phyloP scores from a whole-genome alignment of 176 grass and related monocot species.

The Musa troglodytarum region DNA sequence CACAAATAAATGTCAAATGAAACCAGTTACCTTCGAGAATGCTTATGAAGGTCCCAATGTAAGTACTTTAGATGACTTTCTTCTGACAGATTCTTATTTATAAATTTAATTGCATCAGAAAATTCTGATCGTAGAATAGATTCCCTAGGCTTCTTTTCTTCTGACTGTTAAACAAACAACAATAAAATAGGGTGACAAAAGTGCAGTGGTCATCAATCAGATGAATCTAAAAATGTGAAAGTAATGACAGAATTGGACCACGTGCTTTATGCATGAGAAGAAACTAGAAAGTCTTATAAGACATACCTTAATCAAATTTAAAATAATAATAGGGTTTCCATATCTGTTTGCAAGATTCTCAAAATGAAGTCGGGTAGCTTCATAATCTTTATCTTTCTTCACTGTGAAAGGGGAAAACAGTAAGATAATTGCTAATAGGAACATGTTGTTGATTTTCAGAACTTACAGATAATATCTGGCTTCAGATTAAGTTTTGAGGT shows the following conservation, averaged over 20 bases:
- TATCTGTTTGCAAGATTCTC: slow-evolving; percentile 77
- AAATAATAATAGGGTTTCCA: slow-evolving; percentile 82
- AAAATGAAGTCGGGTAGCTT: slow-evolving; percentile 83
- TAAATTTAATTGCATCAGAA: slow-evolving; percentile 53
- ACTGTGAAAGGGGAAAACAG: slow-evolving; percentile 43
- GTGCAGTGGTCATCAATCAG: not conserved
- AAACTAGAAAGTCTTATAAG: not conserved
- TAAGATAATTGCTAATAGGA: not conserved
- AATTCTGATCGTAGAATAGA: slow-evolving; percentile 77
- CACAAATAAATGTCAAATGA: slow-evolving; percentile 1
- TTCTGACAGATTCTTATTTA: slow-evolving; percentile 51
- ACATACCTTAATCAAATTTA: slow-evolving; percentile 93
- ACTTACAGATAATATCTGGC: slow-evolving; percentile 92
- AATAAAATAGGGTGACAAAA: not conserved
- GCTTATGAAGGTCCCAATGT: slow-evolving; percentile 92
- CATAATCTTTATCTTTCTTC: slow-evolving; percentile 56
- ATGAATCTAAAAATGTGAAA: not conserved
- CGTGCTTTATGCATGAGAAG: not conserved
- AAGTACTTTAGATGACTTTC: slow-evolving; percentile 67
- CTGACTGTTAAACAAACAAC: slow-evolving; percentile 29
- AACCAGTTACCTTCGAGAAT: slow-evolving; percentile 54
- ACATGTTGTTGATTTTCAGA: not conserved
- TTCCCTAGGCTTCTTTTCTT: slow-evolving; percentile 70
- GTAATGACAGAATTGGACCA: not conserved
- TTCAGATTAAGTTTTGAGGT: slow-evolving; percentile 68